Evolutionary conservation across 108 stramenopile species (phyloP).

Genomic region (Schizochytrium sp.): DNA sequence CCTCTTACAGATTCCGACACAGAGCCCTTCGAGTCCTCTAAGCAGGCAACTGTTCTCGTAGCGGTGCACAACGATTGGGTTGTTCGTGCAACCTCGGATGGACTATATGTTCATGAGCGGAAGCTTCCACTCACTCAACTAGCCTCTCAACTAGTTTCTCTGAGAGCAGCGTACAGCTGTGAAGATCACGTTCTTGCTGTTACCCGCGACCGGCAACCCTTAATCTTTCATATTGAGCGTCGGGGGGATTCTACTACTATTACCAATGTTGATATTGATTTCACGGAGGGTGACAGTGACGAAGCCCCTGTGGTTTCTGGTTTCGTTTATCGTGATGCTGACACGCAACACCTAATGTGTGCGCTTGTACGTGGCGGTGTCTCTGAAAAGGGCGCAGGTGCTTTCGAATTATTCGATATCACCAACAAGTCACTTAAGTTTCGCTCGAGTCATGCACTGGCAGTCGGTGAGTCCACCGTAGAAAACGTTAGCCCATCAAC

Average conservation of each 20-base stretch:
- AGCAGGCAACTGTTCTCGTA: not conserved
- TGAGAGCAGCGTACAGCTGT: not conserved
- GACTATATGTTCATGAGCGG: constrained; percentile 28
- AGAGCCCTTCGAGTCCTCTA: not conserved
- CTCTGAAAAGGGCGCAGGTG: constrained; percentile 39
- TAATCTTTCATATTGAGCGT: constrained; percentile 8
- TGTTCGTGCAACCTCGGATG: constrained; percentile 9
- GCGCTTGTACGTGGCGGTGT: constrained; percentile 50
- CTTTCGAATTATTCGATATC: constrained; percentile 38
- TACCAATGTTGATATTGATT: not conserved
- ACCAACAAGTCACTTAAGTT: not conserved
- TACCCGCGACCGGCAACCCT: constrained; percentile 20
- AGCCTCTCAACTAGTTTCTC: not conserved
- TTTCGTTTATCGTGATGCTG: not conserved
- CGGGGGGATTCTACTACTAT: not conserved
- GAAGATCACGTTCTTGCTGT: constrained; percentile 13
- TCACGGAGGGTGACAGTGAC: not conserved
- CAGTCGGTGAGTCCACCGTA: constrained; percentile 22
- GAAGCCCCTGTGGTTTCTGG: constrained; percentile 14
- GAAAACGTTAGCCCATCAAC: not conserved
- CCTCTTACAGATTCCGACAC: not conserved
- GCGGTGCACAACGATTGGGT: not conserved
- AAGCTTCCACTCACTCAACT: not conserved
- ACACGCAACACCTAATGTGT: constrained; percentile 1
- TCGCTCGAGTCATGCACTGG: constrained; percentile 32